phyloP scores from a whole-genome alignment of 2,329 filamentous ascomycete genomes.

The Dothistroma pini region DNA sequence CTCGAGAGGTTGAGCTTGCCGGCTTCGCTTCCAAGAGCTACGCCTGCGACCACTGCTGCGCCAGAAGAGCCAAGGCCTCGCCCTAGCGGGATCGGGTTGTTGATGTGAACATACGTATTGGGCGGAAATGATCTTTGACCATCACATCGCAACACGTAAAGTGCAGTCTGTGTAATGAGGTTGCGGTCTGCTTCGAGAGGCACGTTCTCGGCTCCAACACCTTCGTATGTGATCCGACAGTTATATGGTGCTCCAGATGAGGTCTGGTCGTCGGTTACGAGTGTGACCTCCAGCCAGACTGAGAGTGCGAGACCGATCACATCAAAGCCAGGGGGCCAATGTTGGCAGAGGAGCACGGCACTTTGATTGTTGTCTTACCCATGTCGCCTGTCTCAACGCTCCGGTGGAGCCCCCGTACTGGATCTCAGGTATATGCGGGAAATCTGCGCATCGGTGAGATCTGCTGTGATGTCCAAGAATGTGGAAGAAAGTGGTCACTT shows the following conservation, averaged over 20 bases:
- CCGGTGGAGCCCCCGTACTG: too few species aligned
- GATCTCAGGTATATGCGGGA: too few species aligned
- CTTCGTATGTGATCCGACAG: constrained; percentile 88
- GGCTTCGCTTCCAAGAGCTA: constrained; percentile 87
- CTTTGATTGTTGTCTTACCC: constrained; percentile 35
- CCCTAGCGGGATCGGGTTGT: constrained; percentile 91
- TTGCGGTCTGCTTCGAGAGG: constrained; percentile 81
- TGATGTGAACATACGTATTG: constrained; percentile 88
- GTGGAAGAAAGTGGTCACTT: neutral
- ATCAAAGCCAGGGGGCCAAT: constrained; percentile 95
- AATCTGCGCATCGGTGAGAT: neutral
- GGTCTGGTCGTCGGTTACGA: constrained; percentile 64
- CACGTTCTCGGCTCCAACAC: constrained; percentile 73
- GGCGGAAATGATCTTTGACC: constrained; percentile 77
- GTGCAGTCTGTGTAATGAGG: constrained; percentile 86
- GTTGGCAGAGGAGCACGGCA: constrained; percentile 94
- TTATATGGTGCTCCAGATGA: constrained; percentile 65
- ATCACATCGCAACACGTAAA: constrained; percentile 94
- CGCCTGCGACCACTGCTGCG: constrained; percentile 90
- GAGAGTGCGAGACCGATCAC: constrained; percentile 94
- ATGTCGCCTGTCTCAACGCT: neutral
- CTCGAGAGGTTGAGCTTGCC: constrained; percentile 73
- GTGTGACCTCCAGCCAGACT: constrained; percentile 84
- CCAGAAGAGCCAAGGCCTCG: constrained; percentile 92
- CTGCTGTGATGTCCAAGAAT: neutral